Evolutionary conservation across 495 filamentous ascomycete species (phyloP), one percentile per base, ranked within the genome.

Genomic region (Talaromyces proteolyticus): DNA sequence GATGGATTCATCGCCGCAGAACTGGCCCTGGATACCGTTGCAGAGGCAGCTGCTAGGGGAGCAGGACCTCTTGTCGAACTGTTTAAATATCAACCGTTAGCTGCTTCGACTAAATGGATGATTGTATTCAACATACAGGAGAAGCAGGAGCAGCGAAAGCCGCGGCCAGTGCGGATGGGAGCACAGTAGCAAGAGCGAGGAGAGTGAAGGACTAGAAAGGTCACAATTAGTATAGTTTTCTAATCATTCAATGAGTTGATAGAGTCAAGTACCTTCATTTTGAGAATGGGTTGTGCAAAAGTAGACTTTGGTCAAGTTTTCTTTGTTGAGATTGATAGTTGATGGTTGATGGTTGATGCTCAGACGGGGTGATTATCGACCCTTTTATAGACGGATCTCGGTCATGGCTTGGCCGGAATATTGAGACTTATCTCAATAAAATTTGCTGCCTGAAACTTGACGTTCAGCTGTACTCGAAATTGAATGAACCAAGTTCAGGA

Each of bases 1-100:
- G 47, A 98, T 67, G 21, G 96, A 70, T 55, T 88, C 87, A 64
- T 90, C 83, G 47, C 79, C 84, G 53, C 81, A 82, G 42, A 94
- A 91, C 49, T 86, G 78, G 17, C 29, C 29, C 14, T 34, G 29
- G 29, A 34, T 34, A 34, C 29, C 29, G 29, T 34, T 34, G 29
- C 29, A 34, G 29, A 34, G 29, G 14, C 29, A 34, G 29, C 29
- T 34, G 29, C 29, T 34, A 14, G 29, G 8, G 4, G 29, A 34
- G 29, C 29, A 34, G 29, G 29, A 34, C 29, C 14, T 34, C 29
- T 34, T 34, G 8, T 34, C 29, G 29, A 34, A 14, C 29, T 34
- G 29, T 34, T 34, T 34, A 34, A 10, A 34, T 34, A 34, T 34
- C 29, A 34, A 1, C n/a, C n/a, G n/a, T n/a, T n/a, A n/a, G n/a